Conservation (phyloP, 257 asterid species). For the Nicotiana sylvestris region DNA sequence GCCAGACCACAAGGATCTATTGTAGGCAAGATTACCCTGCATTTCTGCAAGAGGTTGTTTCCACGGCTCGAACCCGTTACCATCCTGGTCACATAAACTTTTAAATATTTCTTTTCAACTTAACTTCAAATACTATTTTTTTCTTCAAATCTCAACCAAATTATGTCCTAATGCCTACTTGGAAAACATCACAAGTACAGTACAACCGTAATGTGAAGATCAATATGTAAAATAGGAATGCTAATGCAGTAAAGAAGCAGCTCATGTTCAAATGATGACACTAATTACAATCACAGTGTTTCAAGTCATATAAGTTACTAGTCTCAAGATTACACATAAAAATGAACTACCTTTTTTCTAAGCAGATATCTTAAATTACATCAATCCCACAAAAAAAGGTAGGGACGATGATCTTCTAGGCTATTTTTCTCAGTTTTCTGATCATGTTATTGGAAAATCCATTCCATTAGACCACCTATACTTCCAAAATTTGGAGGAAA, state of each 20-base stretch:
- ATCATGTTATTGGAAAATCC: neutral
- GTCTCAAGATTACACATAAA: neutral
- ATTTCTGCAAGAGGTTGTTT: too few species aligned
- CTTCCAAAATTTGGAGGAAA: neutral
- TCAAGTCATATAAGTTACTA: neutral
- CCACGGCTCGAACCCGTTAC: too few species aligned
- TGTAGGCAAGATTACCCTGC: too few species aligned
- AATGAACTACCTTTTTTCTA: neutral
- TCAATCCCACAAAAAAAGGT: conserved; percentile 8
- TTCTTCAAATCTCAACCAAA: too few species aligned
- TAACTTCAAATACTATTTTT: too few species aligned
- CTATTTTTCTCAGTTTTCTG: neutral
- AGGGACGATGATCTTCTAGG: conserved; percentile 1
- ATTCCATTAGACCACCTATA: neutral
- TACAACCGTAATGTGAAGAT: neutral
- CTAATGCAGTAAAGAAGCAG: neutral
- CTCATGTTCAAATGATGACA: neutral
- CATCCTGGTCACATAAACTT: too few species aligned
- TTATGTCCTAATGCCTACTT: too few species aligned
- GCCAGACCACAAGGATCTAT: too few species aligned
- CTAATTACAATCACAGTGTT: neutral
- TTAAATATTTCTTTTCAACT: too few species aligned
- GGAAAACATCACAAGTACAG: too few species aligned
- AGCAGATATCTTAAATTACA: neutral
- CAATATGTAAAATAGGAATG: neutral